Base-by-base conservation (phyloP, 2,329 filamentous ascomycete genomes). In the Aspergillus proliferans region DNA sequence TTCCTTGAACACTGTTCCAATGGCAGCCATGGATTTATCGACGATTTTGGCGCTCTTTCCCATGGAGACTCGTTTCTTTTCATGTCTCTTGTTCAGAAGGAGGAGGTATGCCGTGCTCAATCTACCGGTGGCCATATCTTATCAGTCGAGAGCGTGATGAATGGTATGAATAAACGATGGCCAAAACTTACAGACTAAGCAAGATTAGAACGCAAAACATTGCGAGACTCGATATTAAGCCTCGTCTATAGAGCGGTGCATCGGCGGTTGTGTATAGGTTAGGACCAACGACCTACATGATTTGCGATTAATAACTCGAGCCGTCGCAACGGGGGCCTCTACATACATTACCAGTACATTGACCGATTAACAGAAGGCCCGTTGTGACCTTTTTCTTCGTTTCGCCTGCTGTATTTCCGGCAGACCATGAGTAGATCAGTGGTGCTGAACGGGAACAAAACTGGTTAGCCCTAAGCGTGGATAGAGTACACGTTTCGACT, bases 371-470 rank as follows among this genome's bases (percentile, higher is more conserved):
- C 1, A 87, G 71, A 6, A 85, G 72, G 10, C 77, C 82, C 0
- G 82, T 85, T 0, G 79, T 84, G 8, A 79, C 77, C 59, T 86
- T 86, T 53, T 81, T 80, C 66, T 87, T 87, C 0, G 84, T 87
- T 59, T 87, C 83, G 1, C 84, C 84, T 0, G 79, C 84, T 0
- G 84, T 74, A 39, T 74, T 83, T 38, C 69, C 78, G 0, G 79
- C 82, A 15, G 85, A 88, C 63, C 84, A 88, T 53, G 82, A 85
- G 59, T 88, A 86, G 57, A 83, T 88, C 47, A 83, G 77, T 36
- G 85, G 82, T 3, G 82, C 75, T 76, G 28, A 7, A 60, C 49
- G 0, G 34, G 6, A 10, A 38, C 12, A 38, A 7, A 6, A 59
- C 60, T 6, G 58, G 52, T 56, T 38, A 48, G 42, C 41, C 14